Evolutionary conservation across 2,329 filamentous ascomycete species (phyloP), one percentile per base, ranked within the genome.

Genomic region (Fusarium papillatum): DNA sequence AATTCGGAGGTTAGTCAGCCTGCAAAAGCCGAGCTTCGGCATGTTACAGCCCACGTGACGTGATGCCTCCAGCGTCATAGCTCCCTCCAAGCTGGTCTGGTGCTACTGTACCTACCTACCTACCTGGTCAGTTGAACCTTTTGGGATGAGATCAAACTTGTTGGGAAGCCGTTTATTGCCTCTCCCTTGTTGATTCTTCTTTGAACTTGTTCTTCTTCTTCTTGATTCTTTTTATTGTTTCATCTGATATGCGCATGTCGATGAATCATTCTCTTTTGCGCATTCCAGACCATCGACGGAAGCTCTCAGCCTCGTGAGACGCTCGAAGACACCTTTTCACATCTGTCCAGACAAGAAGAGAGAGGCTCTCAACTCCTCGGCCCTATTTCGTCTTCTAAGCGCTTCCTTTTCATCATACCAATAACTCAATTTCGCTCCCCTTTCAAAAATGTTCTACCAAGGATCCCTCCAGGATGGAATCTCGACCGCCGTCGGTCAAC

Each of bases 391-490:
- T 59, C 26, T 53, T 57, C 22, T 24, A 39, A 29, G 36, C 38
- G 36, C 38, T 38, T 36, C 29, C 55, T 24, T 26, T 53, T 53
- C 4, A 34, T 31, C 50, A 16, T 34, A 34, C 13, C 29, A n/a
- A 67, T 36, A 19, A 29, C 14, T 8, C 38, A 10, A 31, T 48
- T 11, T 63, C 46, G 31, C 31, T 14, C 19, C 24, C 22, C 50
- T 48, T 29, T 39, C 71, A 48, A 19, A 96, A 50, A 96, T 98
- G 93, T 98, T 98, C 84, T 96, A 95, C 82, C 81, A 92, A 71
- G 96, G 95, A 22, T 92, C 91, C 72, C 85, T 98, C 24, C 94
- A 97, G 79, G 93, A 93, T 79, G 96, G 95, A 70, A 97, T 98
- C 78, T 88, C 90, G 38, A 87, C 90, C 24, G 95, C 96, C 16